Conservation (phyloP, 768 basidiomycete species). For the Termitomyces sp. region DNA sequence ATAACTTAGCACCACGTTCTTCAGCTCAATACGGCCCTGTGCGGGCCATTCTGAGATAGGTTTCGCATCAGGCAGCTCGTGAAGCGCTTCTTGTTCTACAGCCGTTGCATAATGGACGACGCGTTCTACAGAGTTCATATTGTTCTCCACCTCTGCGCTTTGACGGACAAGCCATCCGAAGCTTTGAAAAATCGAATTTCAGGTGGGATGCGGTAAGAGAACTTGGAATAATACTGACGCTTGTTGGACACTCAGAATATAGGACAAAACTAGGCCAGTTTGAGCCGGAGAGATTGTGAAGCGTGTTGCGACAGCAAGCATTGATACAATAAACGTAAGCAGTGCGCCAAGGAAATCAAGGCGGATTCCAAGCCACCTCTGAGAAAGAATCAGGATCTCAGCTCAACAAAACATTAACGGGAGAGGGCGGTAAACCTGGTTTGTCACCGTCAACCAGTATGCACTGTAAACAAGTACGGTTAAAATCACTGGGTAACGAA, state of each 20-base stretch:
- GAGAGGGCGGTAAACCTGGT: slow-evolving; percentile 53
- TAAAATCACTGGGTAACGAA: not conserved
- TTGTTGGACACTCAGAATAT: slow-evolving; percentile 78
- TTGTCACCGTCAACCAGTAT: slow-evolving; percentile 82
- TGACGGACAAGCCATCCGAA: slow-evolving; percentile 79
- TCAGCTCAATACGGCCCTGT: slow-evolving; percentile 69
- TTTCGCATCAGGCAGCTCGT: slow-evolving; percentile 56
- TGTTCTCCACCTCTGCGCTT: slow-evolving; percentile 84
- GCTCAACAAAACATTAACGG: not conserved
- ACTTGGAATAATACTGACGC: slow-evolving; percentile 27
- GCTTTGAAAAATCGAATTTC: slow-evolving; percentile 24
- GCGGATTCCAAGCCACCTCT: slow-evolving; percentile 86
- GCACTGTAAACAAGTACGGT: slow-evolving; percentile 39
- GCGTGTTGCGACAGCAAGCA: slow-evolving; percentile 73
- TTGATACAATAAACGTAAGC: slow-evolving; percentile 73
- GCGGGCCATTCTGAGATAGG: slow-evolving; percentile 71
- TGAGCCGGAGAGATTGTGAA: slow-evolving; percentile 76
- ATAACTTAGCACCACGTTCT: slow-evolving; percentile 75
- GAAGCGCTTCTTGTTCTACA: slow-evolving; percentile 80
- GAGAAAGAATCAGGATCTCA: slow-evolving; percentile 14
- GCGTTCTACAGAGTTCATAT: slow-evolving; percentile 91
- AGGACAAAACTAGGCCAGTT: slow-evolving; percentile 74
- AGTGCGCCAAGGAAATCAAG: slow-evolving; percentile 79
- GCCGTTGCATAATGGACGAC: slow-evolving; percentile 77
- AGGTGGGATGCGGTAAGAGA: not conserved